These are phyloP conservation scores for Phlyctochytrium arcticum DNA, from an alignment of 192 early-diverging fungal genomes.

Conservation along the genomic window DNA sequence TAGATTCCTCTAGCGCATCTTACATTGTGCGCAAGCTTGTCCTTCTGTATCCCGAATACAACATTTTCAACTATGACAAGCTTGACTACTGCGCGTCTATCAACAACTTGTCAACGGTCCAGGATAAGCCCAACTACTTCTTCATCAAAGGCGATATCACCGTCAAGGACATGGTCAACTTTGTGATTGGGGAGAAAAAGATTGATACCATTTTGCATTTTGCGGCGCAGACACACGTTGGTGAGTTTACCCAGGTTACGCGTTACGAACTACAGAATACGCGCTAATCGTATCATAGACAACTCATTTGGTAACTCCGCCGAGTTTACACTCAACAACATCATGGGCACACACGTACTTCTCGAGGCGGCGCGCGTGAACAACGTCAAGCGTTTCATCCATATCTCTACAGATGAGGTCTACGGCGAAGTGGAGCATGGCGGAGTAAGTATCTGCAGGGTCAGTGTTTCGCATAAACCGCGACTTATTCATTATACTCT, in stretches of 20 bases:
- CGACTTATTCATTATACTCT: neutral
- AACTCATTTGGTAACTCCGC: conserved; percentile 82
- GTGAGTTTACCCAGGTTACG: conserved; percentile 6
- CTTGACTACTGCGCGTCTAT: conserved; percentile 75
- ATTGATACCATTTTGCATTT: conserved; percentile 75
- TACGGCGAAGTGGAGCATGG: conserved; percentile 67
- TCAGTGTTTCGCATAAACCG: neutral
- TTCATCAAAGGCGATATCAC: conserved; percentile 75
- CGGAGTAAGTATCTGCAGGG: conserved; percentile 32
- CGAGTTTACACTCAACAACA: conserved; percentile 74
- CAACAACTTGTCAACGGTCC: conserved; percentile 48
- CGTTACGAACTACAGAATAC: neutral
- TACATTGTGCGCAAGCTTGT: conserved; percentile 61
- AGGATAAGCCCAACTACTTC: conserved; percentile 47
- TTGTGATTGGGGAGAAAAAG: conserved; percentile 59
- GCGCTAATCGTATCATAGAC: conserved; percentile 41
- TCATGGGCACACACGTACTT: conserved; percentile 77
- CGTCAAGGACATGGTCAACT: conserved; percentile 57
- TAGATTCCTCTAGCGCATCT: conserved; percentile 50
- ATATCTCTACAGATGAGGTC: conserved; percentile 79
- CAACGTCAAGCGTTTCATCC: conserved; percentile 62
- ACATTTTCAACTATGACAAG: conserved; percentile 66
- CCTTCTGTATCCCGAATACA: conserved; percentile 62
- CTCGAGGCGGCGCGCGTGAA: conserved; percentile 62
- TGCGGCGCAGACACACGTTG: conserved; percentile 79